Base-by-base conservation (phyloP, 1,284 basidiomycete species). In the Heterobasidion occidentale region DNA sequence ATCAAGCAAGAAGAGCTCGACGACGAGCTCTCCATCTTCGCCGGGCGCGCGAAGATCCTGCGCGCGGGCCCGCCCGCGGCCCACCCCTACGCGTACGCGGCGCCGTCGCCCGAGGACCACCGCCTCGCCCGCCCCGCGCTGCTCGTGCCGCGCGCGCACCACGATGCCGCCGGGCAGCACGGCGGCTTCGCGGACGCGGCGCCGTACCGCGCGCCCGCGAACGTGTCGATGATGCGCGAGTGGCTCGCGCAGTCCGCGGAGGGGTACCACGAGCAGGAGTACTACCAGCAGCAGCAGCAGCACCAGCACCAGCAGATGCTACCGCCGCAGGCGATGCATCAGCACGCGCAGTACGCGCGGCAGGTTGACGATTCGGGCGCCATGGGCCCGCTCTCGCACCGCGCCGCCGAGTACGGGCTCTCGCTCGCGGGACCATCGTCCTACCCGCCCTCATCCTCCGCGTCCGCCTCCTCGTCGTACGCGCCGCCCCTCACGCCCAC, bases 1-100 rank as follows among this genome's bases (percentile, higher is more conserved):
- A 67, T 78, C 52, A 65, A 65, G 17, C 63, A 66, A 54, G 77
- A 78, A 35, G 71, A 71, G 53, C 20, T 59, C 12, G 77, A 80
- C 7, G 84, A 86, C 57, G 84, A 85, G 51, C 70, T 86, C 8
- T 71, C 77, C 0, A 81, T 86, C 46, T 79, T 84, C 61, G 79
- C 82, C 3, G 84, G 84, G 2, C 77, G 78, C 57, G 81, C 79
- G 0, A 74, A 79, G 12, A 77, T 86, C 51, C 75, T 85, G 34
- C 61, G 60, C n/a, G 38, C 38, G 11, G 38, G 38, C 5, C 12
- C 38, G 4, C 4, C 38, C 11, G 38, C 38, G 27, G 27, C 27
- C 27, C 27, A 27, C 27, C 27, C 27, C 27, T 27, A 27, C 27
- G 27, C 27, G 27, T 27, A 27, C 27, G 27, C 27, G 27, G 27